phyloP scores from a whole-genome alignment of 1,284 basidiomycete species.

The Somion occarium region DNA sequence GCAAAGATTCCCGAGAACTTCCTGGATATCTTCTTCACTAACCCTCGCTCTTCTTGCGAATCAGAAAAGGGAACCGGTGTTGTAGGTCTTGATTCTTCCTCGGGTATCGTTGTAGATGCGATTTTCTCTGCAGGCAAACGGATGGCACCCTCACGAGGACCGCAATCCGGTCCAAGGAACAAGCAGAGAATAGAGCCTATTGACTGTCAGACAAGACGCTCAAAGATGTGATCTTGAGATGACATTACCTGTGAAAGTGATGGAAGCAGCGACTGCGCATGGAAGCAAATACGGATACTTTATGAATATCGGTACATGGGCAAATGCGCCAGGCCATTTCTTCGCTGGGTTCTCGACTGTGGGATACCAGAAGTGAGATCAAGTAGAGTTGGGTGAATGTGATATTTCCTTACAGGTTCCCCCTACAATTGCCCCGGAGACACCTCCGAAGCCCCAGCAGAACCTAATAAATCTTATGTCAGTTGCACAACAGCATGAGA shows the following conservation, averaged over 20 bases:
- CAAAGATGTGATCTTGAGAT: constrained; percentile 1
- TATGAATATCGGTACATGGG: constrained; percentile 62
- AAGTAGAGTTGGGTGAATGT: constrained; percentile 9
- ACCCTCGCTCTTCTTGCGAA: constrained; percentile 26
- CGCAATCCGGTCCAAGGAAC: constrained; percentile 89
- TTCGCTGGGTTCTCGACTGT: constrained; percentile 79
- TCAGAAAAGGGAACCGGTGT: constrained; percentile 39
- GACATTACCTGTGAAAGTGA: constrained; percentile 63
- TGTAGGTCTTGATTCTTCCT: constrained; percentile 44
- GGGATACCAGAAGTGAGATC: constrained; percentile 5
- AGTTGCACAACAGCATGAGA: not conserved
- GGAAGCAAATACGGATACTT: constrained; percentile 91
- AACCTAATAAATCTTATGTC: constrained; percentile 45
- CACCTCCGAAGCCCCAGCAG: constrained; percentile 95
- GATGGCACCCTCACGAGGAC: constrained; percentile 81
- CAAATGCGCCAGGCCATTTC: constrained; percentile 81
- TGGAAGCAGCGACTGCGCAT: constrained; percentile 70
- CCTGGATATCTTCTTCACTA: constrained; percentile 34
- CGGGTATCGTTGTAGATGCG: constrained; percentile 45
- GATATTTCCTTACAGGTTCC: constrained; percentile 62
- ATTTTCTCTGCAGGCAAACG: constrained; percentile 73
- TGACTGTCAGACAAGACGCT: constrained; percentile 4
- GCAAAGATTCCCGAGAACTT: constrained; percentile 56
- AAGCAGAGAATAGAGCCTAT: constrained; percentile 80
- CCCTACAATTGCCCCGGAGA: constrained; percentile 83